Base-by-base conservation (phyloP, 2,329 filamentous ascomycete genomes). In the Sporothrix luriei region DNA sequence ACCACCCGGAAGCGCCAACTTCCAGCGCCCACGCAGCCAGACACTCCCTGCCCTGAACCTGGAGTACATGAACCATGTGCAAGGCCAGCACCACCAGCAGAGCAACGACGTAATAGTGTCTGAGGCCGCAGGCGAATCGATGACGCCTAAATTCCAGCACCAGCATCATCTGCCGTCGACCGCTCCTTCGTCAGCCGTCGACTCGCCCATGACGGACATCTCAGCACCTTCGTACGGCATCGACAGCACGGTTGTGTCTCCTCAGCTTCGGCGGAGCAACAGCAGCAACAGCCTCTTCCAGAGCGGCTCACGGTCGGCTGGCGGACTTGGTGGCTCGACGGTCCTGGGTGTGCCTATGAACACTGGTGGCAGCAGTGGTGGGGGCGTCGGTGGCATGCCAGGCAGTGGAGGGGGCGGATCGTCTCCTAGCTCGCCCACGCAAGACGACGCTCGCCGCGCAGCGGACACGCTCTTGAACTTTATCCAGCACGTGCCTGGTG, bases 401-500 rank as follows among this genome's bases (percentile, higher is more conserved):
- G 49, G 43, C n/a, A 38, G 29, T 24, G 43, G 33, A 24, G 59
- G 64, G 14, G 21, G 73, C 29, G 29, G 26, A 29, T 84, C 85
- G 52, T 84, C 87, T 65, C 85, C 89, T 1, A 85, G 80, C 38
- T 91, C 90, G 1, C 91, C 91, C 0, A 93, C 90, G 0, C 91
- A 93, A 74, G 93, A 97, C 74, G 93, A 98, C 78, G 94, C 94
- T 4, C 87, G 91, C 51, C 86, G 88, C 66, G 94, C 94, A 1
- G 85, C 96, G 4, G 90, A 94, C 75, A 89, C 94, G 2, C 87
- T 97, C 24, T 86, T 97, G 77, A 90, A 81, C 71, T 97, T 94
- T 76, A 91, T 97, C 77, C 87, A 92, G 74, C 88, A 89, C 71
- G 87, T 91, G 74, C 80, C 84, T 0, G 82, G 79, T 26, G 90